These are phyloP conservation scores for Mortierella sp. DNA, from an alignment of 371 early-diverging fungal species.

Conservation along the genomic window DNA sequence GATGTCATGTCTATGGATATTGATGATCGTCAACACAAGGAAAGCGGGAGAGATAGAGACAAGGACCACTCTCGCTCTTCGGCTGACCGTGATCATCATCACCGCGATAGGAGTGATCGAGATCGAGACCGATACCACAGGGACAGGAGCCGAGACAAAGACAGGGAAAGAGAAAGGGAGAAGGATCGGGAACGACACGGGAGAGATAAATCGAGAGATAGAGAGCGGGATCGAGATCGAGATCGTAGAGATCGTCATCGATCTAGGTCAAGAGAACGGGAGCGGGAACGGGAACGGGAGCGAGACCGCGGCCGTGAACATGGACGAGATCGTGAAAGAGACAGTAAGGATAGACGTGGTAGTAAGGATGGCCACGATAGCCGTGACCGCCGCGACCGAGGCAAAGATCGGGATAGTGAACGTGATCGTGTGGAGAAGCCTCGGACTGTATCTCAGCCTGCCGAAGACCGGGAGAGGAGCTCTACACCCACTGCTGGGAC, in stretches of 20 bases:
- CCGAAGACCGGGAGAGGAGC: conserved; percentile 34
- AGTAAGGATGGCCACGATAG: conserved; percentile 13
- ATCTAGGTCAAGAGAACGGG: conserved; percentile 18
- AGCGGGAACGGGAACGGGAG: conserved; percentile 19
- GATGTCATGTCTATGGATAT: conserved; percentile 40
- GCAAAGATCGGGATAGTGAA: conserved; percentile 19
- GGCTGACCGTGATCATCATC: conserved; percentile 32
- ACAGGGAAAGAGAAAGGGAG: conserved; percentile 27
- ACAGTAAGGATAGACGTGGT: conserved; percentile 10
- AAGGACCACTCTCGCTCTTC: conserved; percentile 11
- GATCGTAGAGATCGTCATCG: conserved; percentile 1
- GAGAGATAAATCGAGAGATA: conserved; percentile 14
- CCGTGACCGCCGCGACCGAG: conserved; percentile 22
- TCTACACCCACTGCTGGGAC: conserved; percentile 16
- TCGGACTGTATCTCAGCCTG: conserved; percentile 24
- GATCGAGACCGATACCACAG: conserved; percentile 13
- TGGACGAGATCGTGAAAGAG: conserved; percentile 18
- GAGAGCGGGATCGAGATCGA: conserved; percentile 23
- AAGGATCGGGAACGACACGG: conserved; percentile 26
- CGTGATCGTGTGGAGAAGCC: conserved; percentile 14
- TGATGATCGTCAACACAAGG: conserved; percentile 13
- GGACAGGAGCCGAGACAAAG: conserved; percentile 24
- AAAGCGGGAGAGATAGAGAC: conserved; percentile 9
- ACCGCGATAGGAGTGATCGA: conserved; percentile 19
- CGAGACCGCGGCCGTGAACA: conserved; percentile 7